phyloP scores from a whole-genome alignment of 148 eudicot species.

The Polygonum aviculare region DNA sequence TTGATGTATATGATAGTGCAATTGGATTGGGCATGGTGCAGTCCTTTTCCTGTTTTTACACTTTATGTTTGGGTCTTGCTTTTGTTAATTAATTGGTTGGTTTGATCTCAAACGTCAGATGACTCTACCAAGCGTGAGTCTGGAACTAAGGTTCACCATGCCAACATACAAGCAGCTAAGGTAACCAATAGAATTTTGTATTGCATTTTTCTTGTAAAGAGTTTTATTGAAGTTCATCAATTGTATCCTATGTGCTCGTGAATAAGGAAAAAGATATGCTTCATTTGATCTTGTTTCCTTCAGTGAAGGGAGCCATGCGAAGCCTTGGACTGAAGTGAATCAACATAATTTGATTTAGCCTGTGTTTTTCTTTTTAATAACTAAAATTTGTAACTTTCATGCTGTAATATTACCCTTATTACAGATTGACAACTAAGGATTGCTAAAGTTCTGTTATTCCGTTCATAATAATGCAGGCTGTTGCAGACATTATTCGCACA shows the following conservation, averaged over 20 bases:
- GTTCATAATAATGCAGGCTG: conserved; percentile 41
- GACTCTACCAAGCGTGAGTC: conserved; percentile 80
- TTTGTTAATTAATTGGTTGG: conserved; percentile 2
- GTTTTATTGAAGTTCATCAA: background rate
- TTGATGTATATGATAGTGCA: background rate
- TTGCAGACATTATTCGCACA: conserved; percentile 92
- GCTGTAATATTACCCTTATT: background rate
- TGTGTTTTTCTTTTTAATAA: background rate
- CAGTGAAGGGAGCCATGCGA: background rate
- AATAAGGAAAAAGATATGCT: background rate
- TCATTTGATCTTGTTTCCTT: background rate
- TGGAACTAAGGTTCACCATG: conserved; percentile 84
- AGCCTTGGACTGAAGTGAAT: background rate
- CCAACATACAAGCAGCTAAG: conserved; percentile 86
- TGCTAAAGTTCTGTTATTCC: background rate
- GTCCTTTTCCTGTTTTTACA: background rate
- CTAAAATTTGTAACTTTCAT: background rate
- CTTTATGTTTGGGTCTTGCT: background rate
- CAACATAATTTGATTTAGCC: background rate
- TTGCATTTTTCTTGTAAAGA: background rate
- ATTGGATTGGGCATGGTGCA: background rate
- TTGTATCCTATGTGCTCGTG: background rate
- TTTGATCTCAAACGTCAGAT: conserved; percentile 42
- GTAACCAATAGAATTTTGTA: conserved; percentile 16
- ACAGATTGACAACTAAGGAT: background rate